Base-by-base conservation (phyloP, 306 rosid genomes). In the Malus orientalis region DNA sequence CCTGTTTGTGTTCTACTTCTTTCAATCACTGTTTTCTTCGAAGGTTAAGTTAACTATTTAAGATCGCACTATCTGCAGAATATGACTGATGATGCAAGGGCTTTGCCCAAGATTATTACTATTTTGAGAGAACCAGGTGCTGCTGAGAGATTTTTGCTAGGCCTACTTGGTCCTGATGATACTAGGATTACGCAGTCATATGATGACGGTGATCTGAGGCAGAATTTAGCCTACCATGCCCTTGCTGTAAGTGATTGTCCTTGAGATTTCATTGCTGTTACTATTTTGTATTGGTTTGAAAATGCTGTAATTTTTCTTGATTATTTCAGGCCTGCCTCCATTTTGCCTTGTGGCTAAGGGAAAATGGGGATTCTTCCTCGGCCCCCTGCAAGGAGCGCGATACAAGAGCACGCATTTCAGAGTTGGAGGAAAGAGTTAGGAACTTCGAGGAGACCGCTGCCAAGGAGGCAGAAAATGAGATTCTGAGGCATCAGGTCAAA, bases 291-390 rank as follows among this genome's bases (percentile, higher is more conserved):
- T 71, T 51, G 42, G 19, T 71, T 47, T 71, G 20, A 53, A 71
- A 47, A 23, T 36, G 42, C 42, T 32, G 20, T 7, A 27, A 11
- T 32, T 71, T 71, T 54, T 62, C 38, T 27, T 20, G 64, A 70
- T n/a, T 53, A n/a, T n/a, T 70, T 53, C 63, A 30, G 63, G 58
- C 75, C 29, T 71, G 63, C 64, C 75, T 71, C 63, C 63, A 70
- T 36, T 51, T 53, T 30, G 47, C 49, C 47, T 51, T 71, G 75
- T 71, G 75, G 75, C 30, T 30, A 9, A 71, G 32, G 65, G 62
- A 71, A 71, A 33, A 18, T 55, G 63, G 63, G 33, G 65, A 54
- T 1, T 22, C 15, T 9, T 59, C 64, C 15, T 9, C 4, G 1
- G 8, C 42, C 42, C 19, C 59, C 62, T 32, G 32, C 20, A 70